Base-by-base conservation (phyloP, 805 yeast genomes). In the Sugiyamaella lignohabitans region DNA sequence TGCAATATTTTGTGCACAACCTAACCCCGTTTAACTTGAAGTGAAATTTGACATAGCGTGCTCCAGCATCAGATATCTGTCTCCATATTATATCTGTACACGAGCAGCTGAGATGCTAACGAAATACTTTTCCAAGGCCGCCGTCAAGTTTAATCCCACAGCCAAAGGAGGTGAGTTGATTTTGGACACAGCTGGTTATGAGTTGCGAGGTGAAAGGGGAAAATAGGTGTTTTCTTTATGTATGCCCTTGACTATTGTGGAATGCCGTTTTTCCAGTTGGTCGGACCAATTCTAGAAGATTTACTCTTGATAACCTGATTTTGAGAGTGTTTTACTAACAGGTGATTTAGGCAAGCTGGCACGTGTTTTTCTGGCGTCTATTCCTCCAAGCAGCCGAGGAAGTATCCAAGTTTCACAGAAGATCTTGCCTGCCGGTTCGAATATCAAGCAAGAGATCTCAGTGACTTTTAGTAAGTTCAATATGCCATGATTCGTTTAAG, bases 61-160 rank as follows among this genome's bases (percentile, higher is more conserved):
- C 32, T 27, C 32, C 32, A 27, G 32, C 32, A 27, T 27, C 14
- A 14, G 14, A 27, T n/a, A n/a, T n/a, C n/a, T n/a, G n/a, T n/a
- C n/a, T n/a, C n/a, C n/a, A n/a, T n/a, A n/a, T n/a, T n/a, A n/a
- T n/a, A n/a, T n/a, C n/a, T n/a, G n/a, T n/a, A n/a, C n/a, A n/a
- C n/a, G n/a, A n/a, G n/a, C n/a, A n/a, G n/a, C 35, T 38, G 45
- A 19, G 24, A 89, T 89, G 98, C 84, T 89, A 59, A 91, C 97
- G 35, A 87, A 87, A 66, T 89, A 84, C 68, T 87, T 91, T 69
- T 73, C 88, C 30, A 79, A 79, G 53, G 87, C 87, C 5, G 71
- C 72, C 38, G 85, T 91, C 38, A 79, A 73, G 59, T 87, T 89
- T 73, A 79, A 85, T 63, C 96, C 96, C 1, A 74, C 84, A 53